Percentiles rank a stretch among this genome's conserved stretches.
Evolutionary conservation across 352 stramenopile species (phyloP).

Genomic region (Phytophthora sp.): DNA sequence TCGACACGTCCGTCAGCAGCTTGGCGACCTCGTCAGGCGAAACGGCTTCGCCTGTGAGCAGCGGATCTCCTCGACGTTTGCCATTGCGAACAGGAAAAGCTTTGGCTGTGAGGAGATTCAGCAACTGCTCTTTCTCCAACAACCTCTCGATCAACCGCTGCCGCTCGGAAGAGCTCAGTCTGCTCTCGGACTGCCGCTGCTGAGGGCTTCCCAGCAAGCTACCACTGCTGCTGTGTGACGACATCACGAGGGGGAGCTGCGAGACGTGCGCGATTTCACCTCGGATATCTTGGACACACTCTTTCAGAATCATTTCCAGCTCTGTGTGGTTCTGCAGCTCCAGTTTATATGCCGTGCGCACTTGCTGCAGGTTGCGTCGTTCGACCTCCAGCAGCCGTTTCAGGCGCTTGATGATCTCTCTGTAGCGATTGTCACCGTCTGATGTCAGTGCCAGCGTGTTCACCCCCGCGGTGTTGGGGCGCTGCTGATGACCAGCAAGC

Average conservation of each 20-base stretch:
- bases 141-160: conserved; percentile 81
- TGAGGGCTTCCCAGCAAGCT: conserved; percentile 12
- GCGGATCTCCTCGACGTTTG: conserved; percentile 36
- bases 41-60: conserved; percentile 52
- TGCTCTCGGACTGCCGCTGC: conserved; percentile 19
- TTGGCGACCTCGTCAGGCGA: conserved; percentile 51
- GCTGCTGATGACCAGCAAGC: conserved; percentile 16
- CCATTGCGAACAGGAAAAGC: conserved; percentile 62
- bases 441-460: conserved; percentile 10
- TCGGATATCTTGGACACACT: conserved; percentile 86
- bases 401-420: conserved; percentile 92
- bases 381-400: conserved; percentile 91
- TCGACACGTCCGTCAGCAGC: conserved; percentile 48
- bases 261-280: conserved; percentile 53
- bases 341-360: conserved; percentile 68
- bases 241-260: conserved; percentile 21
- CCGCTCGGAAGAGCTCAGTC: conserved; percentile 52
- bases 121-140: conserved; percentile 82
- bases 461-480: conserved; percentile 30
- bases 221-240: conserved; percentile 21
- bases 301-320: conserved; percentile 80
- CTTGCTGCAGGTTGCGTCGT: conserved; percentile 80
- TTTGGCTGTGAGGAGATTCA: conserved; percentile 80
- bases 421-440: conserved; percentile 85
- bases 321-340: conserved; percentile 83